Percentiles rank a stretch among this genome's conserved stretches.
phyloP scores from a whole-genome alignment of 78 protist genomes.

The Diacronema lutheri region DNA sequence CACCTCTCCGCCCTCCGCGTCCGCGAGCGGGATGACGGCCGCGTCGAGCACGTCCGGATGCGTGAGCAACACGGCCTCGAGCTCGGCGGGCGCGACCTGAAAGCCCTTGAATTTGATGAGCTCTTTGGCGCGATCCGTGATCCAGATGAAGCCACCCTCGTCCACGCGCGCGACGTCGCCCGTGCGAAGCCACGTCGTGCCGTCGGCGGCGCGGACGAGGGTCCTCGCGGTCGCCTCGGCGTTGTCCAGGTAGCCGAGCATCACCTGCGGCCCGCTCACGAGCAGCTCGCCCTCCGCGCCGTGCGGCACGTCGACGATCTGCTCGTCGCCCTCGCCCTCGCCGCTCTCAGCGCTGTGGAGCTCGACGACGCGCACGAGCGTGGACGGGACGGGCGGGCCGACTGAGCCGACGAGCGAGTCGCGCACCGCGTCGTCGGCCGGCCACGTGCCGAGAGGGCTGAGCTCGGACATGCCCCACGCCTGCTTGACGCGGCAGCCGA shows the following conservation, averaged over 20 bases:
- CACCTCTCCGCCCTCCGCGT: slow-evolving; percentile 73
- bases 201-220: slow-evolving; percentile 58
- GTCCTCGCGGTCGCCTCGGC: slow-evolving; percentile 63
- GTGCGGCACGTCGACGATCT: background rate
- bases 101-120: slow-evolving; percentile 78
- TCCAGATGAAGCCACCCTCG: slow-evolving; percentile 30
- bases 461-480: slow-evolving; percentile 81
- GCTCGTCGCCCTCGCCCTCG: background rate
- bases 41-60: slow-evolving; percentile 72
- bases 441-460: slow-evolving; percentile 49
- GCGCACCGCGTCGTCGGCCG: background rate
- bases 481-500: background rate
- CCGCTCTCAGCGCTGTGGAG: background rate
- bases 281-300: slow-evolving; percentile 50
- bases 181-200: slow-evolving; percentile 63
- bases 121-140: slow-evolving; percentile 69
- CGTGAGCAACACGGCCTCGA: slow-evolving; percentile 73
- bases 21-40: slow-evolving; percentile 66
- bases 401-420: background rate
- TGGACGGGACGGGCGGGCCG: slow-evolving; percentile 20
- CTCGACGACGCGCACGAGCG: slow-evolving; percentile 6
- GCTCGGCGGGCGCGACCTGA: slow-evolving; percentile 93
- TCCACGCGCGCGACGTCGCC: slow-evolving; percentile 83
- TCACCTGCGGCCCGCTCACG: slow-evolving; percentile 75
- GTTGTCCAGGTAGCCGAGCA: slow-evolving; percentile 71